Conservation (phyloP, 2,329 filamentous ascomycete genomes). For the Diaporthe batatas region DNA sequence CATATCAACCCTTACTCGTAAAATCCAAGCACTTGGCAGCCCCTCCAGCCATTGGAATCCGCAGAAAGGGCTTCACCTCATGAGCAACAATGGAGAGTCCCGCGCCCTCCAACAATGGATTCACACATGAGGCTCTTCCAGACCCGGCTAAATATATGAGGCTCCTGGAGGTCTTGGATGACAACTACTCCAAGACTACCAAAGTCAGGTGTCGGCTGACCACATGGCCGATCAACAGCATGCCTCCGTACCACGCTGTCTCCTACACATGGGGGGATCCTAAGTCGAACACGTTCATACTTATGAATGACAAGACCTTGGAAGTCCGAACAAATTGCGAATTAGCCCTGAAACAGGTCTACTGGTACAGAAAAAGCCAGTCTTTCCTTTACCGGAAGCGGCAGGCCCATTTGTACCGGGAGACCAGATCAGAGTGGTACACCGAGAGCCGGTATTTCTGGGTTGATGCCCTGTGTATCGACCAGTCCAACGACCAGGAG, state of each 20-base stretch:
- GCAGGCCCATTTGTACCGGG: background rate
- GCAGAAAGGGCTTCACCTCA: background rate
- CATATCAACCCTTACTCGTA: too few relatives aligned
- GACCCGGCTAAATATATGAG: background rate
- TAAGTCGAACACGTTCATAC: background rate
- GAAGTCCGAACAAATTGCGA: conserved; percentile 22
- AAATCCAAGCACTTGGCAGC: background rate
- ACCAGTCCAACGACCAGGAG: conserved; percentile 19
- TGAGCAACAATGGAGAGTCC: background rate
- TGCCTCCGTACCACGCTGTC: conserved; percentile 14
- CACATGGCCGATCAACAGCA: background rate
- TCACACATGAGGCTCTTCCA: background rate
- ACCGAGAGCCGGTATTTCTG: conserved; percentile 2
- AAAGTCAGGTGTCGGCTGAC: conserved; percentile 5
- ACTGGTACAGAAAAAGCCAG: background rate
- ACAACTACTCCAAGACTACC: background rate
- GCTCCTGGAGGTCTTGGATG: background rate
- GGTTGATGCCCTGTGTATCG: conserved; percentile 31
- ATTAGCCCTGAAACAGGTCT: conserved; percentile 11
- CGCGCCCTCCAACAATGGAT: background rate
- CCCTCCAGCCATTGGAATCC: background rate
- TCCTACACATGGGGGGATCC: conserved; percentile 32
- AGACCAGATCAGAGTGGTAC: background rate
- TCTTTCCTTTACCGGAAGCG: background rate
- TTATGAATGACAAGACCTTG: conserved; percentile 20